Percentiles rank a stretch among this genome's conserved stretches.
phyloP scores from a whole-genome alignment of 768 basidiomycete genomes.

The Phylloporus sp. region DNA sequence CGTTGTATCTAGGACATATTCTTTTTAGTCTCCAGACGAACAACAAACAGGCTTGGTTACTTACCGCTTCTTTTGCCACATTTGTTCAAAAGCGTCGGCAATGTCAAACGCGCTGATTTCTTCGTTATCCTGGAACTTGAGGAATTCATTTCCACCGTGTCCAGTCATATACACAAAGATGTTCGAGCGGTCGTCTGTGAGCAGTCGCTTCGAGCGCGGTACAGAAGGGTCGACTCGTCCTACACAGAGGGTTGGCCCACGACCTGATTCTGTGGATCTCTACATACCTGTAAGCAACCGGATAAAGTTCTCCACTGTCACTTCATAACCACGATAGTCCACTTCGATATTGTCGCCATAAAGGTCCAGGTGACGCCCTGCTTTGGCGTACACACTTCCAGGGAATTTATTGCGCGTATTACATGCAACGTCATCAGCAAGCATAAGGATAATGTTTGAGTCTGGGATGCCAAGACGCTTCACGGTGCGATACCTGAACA shows the following conservation, averaged over 20 bases:
- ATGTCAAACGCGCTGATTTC: slow-evolving; percentile 96
- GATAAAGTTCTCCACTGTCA: slow-evolving; percentile 95
- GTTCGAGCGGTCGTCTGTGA: slow-evolving; percentile 88
- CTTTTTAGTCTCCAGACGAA: slow-evolving; percentile 21
- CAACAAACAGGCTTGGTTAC: slow-evolving; percentile 6
- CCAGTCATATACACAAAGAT: slow-evolving; percentile 98
- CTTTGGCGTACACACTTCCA: slow-evolving; percentile 88
- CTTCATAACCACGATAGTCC: slow-evolving; percentile 97
- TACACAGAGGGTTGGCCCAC: slow-evolving; percentile 27
- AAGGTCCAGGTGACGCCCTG: slow-evolving; percentile 75
- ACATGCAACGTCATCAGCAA: slow-evolving; percentile 95
- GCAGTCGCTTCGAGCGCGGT: slow-evolving; percentile 87
- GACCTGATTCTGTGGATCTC: not conserved
- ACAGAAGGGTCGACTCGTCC: slow-evolving; percentile 82
- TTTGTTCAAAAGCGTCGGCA: slow-evolving; percentile 98
- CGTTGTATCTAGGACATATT: slow-evolving; percentile 67
- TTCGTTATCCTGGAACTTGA: slow-evolving; percentile 99
- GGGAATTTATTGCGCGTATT: slow-evolving; percentile 90
- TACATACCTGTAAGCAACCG: slow-evolving; percentile 82
- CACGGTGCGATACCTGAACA: slow-evolving; percentile 88
- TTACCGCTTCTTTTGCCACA: slow-evolving; percentile 94
- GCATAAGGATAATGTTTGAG: slow-evolving; percentile 98
- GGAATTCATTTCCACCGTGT: slow-evolving; percentile 96
- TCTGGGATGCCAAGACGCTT: slow-evolving; percentile 98
- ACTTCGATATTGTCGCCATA: slow-evolving; percentile 98